These are phyloP conservation scores for Neonectria punicea DNA, from an alignment of 2,329 filamentous ascomycete genomes.

Conservation along the genomic window DNA sequence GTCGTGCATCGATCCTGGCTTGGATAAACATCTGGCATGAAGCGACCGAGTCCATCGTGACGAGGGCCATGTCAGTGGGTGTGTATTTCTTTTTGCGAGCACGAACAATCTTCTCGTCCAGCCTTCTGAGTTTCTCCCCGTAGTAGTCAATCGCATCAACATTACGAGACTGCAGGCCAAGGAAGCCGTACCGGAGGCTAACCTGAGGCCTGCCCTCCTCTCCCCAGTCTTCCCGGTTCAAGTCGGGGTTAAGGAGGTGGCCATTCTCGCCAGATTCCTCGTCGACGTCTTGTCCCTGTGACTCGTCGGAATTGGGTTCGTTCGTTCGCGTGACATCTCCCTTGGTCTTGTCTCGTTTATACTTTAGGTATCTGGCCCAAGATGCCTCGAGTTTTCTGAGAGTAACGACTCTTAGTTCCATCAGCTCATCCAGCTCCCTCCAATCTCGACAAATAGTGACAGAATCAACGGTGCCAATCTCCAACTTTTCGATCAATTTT, in stretches of 20 bases:
- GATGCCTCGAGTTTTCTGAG: conserved; percentile 82
- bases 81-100: conserved; percentile 81
- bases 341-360: conserved; percentile 36
- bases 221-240: conserved; percentile 41
- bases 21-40: conserved; percentile 96
- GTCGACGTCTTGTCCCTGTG: conserved; percentile 49
- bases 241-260: conserved; percentile 65
- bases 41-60: conserved; percentile 96
- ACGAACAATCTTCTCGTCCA: conserved; percentile 78
- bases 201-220: conserved; percentile 71
- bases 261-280: conserved; percentile 65
- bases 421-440: conserved; percentile 80
- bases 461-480: conserved; percentile 89
- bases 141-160: conserved; percentile 96
- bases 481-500: conserved; percentile 84
- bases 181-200: conserved; percentile 81
- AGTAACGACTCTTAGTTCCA: conserved; percentile 72
- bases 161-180: conserved; percentile 75
- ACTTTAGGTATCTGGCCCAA: conserved; percentile 74
- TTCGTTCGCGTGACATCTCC: conserved; percentile 2
- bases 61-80: conserved; percentile 87
- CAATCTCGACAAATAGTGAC: conserved; percentile 90
- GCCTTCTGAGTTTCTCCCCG: conserved; percentile 80
- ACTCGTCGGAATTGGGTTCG: conserved; percentile 37
- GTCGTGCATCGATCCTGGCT: conserved; percentile 89